Evolutionary conservation across 2,329 filamentous ascomycete genomes (phyloP), one percentile per base, ranked within the genome.

Genomic region (Rhynchosporium graminicola): DNA sequence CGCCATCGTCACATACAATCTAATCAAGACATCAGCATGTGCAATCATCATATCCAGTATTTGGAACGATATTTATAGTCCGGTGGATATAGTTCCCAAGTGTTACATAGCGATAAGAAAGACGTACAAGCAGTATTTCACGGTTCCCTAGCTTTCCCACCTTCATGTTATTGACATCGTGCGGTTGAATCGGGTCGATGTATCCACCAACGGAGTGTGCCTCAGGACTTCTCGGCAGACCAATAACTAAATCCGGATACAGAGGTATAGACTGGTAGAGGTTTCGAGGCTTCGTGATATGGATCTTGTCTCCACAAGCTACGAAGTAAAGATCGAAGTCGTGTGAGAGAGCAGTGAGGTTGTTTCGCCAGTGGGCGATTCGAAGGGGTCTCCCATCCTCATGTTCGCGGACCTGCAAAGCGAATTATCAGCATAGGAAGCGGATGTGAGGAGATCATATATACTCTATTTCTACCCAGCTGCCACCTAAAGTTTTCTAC

Each of bases 1-100:
- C 90, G 6, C 91, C 91, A 65, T 92, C 89, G 68, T 94, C 91
- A 62, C 84, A 91, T 42, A 80, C 83, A 48, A 87, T 77, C 3
- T 36, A 36, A 36, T 5, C 6, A 36, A 36, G 33, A 10, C 9
- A 10, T 36, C 9, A 36, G 33, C 20, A 20, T 20, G 20, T 20
- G 20, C 20, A 20, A 20, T 20, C 20, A 20, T 20, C 20, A 20
- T 20, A 20, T 20, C 20, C 20, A 20, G 20, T 20, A 20, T 20
- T 20, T 20, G 20, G 20, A 20, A 20, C 20, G 20, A 20, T 20
- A 20, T 20, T 20, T 20, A 20, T 20, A 20, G 20, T 20, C 20
- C 20, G 20, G 20, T 36, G 33, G 33, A 36, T 36, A 36, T 36
- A 36, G 1, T 20, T 20, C 20, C 20, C 20, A 20, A 20, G 20